Evolutionary conservation across 2,329 filamentous ascomycete genomes (phyloP).

Genomic region (Microcyclospora pomicola): DNA sequence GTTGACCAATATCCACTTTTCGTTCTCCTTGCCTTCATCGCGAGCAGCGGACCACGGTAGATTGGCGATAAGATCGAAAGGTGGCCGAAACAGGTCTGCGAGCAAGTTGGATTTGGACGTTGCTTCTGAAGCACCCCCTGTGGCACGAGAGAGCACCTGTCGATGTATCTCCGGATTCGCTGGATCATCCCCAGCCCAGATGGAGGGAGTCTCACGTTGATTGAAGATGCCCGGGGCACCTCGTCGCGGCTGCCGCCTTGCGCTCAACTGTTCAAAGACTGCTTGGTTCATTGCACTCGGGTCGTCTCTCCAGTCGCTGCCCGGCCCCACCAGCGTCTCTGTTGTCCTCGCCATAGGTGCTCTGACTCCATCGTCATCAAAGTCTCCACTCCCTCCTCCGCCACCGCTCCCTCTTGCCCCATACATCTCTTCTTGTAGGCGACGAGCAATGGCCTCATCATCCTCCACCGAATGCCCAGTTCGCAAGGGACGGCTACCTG

Average conservation of each 20-base stretch:
- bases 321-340: conserved; percentile 75
- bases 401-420: conserved; percentile 29
- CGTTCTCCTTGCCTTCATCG: conserved; percentile 68
- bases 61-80: conserved; percentile 72
- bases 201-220: conserved; percentile 42
- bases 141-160: conserved; percentile 44
- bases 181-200: conserved; percentile 43
- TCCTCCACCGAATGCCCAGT: conserved; percentile 45
- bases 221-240: conserved; percentile 50
- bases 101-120: conserved; percentile 63
- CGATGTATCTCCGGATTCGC: conserved; percentile 36
- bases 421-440: conserved; percentile 86
- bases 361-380: conserved; percentile 51
- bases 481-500: conserved; percentile 11
- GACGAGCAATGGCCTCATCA: conserved; percentile 83
- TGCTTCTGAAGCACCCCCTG: conserved; percentile 50
- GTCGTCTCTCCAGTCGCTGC: conserved; percentile 38
- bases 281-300: conserved; percentile 46
- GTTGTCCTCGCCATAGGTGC: conserved; percentile 85
- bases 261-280: conserved; percentile 49
- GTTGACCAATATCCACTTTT: conserved; percentile 94
- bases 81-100: conserved; percentile 83
- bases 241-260: conserved; percentile 27
- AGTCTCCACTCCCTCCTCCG: conserved; percentile 23
- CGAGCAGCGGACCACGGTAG: conserved; percentile 74